Conservation (phyloP, 2,329 filamentous ascomycete species). For the Hypoxylon sp. region DNA sequence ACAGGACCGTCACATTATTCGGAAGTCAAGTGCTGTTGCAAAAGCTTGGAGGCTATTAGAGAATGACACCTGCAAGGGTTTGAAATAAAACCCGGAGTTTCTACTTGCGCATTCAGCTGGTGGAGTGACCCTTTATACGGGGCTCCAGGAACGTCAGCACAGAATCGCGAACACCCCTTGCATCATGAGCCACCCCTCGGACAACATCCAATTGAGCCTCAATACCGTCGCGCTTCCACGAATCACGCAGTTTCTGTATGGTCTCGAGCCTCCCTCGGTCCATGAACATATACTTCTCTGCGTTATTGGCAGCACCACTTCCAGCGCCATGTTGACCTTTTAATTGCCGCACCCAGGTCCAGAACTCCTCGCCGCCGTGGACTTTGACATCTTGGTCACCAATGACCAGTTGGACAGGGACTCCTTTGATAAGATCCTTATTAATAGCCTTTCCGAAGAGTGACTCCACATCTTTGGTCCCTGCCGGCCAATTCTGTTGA, state of each 20-base stretch:
- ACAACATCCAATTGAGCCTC: slow-evolving; percentile 45
- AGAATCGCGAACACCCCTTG: slow-evolving; percentile 32
- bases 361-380: slow-evolving; percentile 46
- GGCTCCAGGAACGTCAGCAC: slow-evolving; percentile 33
- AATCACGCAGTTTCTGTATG: slow-evolving; percentile 30
- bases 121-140: slow-evolving; percentile 11
- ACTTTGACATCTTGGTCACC: slow-evolving; percentile 43
- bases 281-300: slow-evolving; percentile 18
- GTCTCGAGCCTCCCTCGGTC: slow-evolving; percentile 35
- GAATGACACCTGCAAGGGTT: too few relatives aligned
- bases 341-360: slow-evolving; percentile 42
- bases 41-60: neutral
- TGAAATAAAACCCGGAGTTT: neutral
- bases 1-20: neutral
- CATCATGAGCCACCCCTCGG: slow-evolving; percentile 45
- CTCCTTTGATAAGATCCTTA: slow-evolving; percentile 37
- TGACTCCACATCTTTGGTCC: slow-evolving; percentile 41
- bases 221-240: slow-evolving; percentile 47
- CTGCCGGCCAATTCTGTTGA: slow-evolving; percentile 43
- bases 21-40: neutral
- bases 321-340: slow-evolving; percentile 11
- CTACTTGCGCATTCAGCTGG: neutral
- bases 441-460: slow-evolving; percentile 39
- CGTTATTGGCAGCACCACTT: neutral
- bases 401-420: slow-evolving; percentile 46